These are phyloP conservation scores for Podospora appendiculata DNA, from an alignment of 495 filamentous ascomycete species.

Conservation along the genomic window DNA sequence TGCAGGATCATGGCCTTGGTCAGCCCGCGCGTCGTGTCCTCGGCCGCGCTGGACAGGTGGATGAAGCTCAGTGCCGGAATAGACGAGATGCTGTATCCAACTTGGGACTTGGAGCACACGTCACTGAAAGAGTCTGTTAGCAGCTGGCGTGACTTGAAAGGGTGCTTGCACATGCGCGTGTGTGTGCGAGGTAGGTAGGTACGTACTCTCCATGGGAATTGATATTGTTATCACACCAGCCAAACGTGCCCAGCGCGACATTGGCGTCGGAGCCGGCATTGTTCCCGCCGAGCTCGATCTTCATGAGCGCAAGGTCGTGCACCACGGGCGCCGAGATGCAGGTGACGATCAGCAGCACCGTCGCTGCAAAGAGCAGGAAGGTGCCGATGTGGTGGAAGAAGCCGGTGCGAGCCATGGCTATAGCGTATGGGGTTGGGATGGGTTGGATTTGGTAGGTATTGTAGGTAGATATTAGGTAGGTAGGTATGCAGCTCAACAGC, in stretches of 20 bases:
- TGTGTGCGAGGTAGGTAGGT: background rate
- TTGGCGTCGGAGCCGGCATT: background rate
- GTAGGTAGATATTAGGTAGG: too few species aligned
- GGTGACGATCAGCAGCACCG: slow-evolving; percentile 48
- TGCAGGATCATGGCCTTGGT: slow-evolving; percentile 54
- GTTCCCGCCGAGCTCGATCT: slow-evolving; percentile 34
- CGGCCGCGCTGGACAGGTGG: slow-evolving; percentile 27
- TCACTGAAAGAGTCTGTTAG: slow-evolving; percentile 22
- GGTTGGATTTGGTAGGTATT: too few species aligned
- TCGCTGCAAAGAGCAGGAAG: slow-evolving; percentile 47
- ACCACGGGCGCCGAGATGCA: slow-evolving; percentile 52
- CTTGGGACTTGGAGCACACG: slow-evolving; percentile 32
- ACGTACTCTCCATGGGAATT: slow-evolving; percentile 12
- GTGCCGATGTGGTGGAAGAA: slow-evolving; percentile 53
- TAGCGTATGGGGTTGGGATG: too few species aligned
- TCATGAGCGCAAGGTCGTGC: slow-evolving; percentile 41
- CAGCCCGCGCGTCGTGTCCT: slow-evolving; percentile 14
- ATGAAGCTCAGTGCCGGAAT: slow-evolving; percentile 30
- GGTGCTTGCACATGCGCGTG: too few species aligned
- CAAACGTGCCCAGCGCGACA: slow-evolving; percentile 52
- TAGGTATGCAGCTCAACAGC: too few species aligned
- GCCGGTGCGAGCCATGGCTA: slow-evolving; percentile 35
- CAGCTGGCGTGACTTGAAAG: slow-evolving; percentile 1
- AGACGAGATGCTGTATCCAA: slow-evolving; percentile 47
- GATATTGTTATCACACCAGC: slow-evolving; percentile 37